Evolutionary conservation across 2,329 filamentous ascomycete genomes (phyloP).

Genomic region (Pestalotiopsis sp.): DNA sequence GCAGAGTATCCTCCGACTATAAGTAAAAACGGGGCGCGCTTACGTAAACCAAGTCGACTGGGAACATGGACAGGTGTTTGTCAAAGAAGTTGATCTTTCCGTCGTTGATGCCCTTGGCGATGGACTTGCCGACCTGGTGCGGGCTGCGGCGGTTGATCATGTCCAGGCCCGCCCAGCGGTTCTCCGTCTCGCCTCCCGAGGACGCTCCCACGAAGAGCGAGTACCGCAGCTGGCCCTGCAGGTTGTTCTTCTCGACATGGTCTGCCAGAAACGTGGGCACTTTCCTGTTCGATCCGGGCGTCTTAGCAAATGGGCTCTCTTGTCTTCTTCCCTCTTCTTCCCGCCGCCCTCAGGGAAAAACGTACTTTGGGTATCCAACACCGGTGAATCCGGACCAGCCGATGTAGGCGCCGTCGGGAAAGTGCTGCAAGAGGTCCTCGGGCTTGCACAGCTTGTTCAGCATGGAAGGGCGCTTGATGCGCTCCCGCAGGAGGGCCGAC

Average conservation of each 20-base stretch:
- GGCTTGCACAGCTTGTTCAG: slow-evolving; percentile 79
- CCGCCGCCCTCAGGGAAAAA: slow-evolving; percentile 16
- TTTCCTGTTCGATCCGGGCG: slow-evolving; percentile 58
- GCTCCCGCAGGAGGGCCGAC: slow-evolving; percentile 74
- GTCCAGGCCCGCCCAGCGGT: slow-evolving; percentile 84
- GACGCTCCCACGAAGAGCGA: slow-evolving; percentile 88
- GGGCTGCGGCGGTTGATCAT: slow-evolving; percentile 87
- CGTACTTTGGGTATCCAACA: slow-evolving; percentile 84
- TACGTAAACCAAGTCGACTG: slow-evolving; percentile 80
- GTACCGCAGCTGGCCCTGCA: slow-evolving; percentile 85
- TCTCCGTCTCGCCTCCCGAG: slow-evolving; percentile 86
- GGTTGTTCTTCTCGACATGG: slow-evolving; percentile 83
- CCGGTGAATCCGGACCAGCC: slow-evolving; percentile 93
- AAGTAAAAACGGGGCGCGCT: slow-evolving; percentile 24
- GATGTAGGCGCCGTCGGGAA: slow-evolving; percentile 83
- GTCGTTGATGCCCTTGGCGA: slow-evolving; percentile 87
- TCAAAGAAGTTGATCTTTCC: slow-evolving; percentile 91
- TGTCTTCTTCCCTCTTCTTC: not conserved
- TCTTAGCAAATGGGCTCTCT: not conserved
- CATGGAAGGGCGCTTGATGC: slow-evolving; percentile 74
- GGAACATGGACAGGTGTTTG: slow-evolving; percentile 93
- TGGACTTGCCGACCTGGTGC: slow-evolving; percentile 89
- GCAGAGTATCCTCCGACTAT: not conserved
- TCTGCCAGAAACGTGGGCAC: slow-evolving; percentile 83
- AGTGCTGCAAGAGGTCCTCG: slow-evolving; percentile 77